phyloP scores from a whole-genome alignment of 139 green algal species.

The Micractinium sp. region DNA sequence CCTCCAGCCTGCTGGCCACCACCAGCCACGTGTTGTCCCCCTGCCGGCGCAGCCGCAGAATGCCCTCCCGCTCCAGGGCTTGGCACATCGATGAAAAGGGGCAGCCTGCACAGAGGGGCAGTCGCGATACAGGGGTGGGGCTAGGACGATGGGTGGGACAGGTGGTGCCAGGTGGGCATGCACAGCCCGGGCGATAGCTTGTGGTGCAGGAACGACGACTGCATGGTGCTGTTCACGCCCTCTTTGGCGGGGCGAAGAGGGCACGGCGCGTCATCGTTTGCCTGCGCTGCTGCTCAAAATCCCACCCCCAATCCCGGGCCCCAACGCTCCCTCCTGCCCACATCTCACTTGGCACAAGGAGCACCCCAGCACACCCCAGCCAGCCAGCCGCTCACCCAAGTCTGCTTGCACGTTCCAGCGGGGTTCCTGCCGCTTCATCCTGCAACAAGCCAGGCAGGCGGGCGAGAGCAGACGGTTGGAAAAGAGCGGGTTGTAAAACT shows the following conservation, averaged over 20 bases:
- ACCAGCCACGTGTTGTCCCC: slow-evolving; percentile 15
- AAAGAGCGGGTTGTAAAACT: no score
- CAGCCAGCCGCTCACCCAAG: slow-evolving; percentile 1
- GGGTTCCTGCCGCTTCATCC: slow-evolving; percentile 1
- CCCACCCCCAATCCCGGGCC: neutral
- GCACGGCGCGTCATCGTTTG: neutral
- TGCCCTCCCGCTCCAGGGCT: neutral
- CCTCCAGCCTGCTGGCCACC: slow-evolving; percentile 15
- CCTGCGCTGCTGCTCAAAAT: neutral
- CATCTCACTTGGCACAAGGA: neutral
- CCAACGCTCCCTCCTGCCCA: neutral
- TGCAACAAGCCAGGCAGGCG: neutral
- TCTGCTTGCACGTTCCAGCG: slow-evolving; percentile 26
- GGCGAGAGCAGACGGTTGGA: neutral
- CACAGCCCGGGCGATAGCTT: no score
- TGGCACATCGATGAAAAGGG: slow-evolving; percentile 21
- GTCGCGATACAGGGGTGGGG: no score
- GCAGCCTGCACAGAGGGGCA: slow-evolving; percentile 1
- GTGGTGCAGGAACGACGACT: neutral
- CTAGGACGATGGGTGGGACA: no score
- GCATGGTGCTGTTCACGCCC: neutral
- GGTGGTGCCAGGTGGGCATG: no score
- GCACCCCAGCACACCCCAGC: neutral
- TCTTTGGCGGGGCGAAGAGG: neutral
- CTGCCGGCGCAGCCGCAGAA: slow-evolving; percentile 17